Base-by-base conservation (phyloP, 2,329 filamentous ascomycete species). In the Aspergillus ochraceoroseus region DNA sequence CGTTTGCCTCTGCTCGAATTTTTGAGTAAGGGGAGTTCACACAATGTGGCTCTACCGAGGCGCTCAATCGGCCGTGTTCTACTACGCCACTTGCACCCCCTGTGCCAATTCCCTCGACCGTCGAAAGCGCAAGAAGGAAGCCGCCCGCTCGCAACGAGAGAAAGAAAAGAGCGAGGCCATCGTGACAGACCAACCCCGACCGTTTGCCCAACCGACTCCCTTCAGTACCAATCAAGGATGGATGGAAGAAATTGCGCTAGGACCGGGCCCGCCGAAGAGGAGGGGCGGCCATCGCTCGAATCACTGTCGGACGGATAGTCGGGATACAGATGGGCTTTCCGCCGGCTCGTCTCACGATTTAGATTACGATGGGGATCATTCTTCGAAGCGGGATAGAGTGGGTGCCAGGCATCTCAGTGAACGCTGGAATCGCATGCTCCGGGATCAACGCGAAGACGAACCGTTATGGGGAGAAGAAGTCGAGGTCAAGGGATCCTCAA, bases 201-300 rank as follows among this genome's bases (percentile, higher is more conserved):
- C 80, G 7, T 92, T 94, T 63, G 75, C 80, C 35, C 88, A 95
- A 56, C 88, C 84, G 1, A 64, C 62, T 4, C 85, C 87, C 1
- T 92, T 87, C 55, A 83, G 82, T 56, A 94, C 87, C 18, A 95
- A 95, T 56, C 82, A 83, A 8, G 87, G 86, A 66, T 95, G 89
- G 89, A 72, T 76, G 20, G 85, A 92, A 58, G 89, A 95, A 64
- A 94, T 95, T 51, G 74, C 73, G 47, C 75, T 89, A 66, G 89
- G 89, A 0, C 89, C 89, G 2, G 80, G 78, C 2, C 75, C 85
- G 23, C 82, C 81, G 20, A 82, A 82, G 55, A 66, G 71, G 75
- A 82, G 62, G 66, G 53, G 64, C 59, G 56, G 64, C 48, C 43
- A 67, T 58, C 50, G 77, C 57, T 20, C 41, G 29, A 33, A 32